These are phyloP conservation scores for Tolypocladium inflatum DNA, from an alignment of 2,329 filamentous ascomycete species.

Conservation along the genomic window DNA sequence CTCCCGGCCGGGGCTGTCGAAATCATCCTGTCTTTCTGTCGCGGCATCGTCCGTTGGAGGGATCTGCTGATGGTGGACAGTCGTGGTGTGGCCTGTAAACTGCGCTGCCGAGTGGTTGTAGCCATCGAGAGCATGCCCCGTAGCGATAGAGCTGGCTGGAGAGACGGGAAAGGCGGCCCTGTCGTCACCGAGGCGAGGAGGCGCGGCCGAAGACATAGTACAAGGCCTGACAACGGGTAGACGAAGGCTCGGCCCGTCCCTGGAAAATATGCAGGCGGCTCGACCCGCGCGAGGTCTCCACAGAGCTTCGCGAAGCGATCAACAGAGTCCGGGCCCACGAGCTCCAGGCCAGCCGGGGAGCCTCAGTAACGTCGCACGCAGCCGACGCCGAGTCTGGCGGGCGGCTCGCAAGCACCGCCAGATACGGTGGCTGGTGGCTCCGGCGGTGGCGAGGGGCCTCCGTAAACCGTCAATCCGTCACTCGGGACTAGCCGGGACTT, in stretches of 20 bases:
- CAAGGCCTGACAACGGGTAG: not conserved
- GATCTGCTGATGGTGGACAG: not conserved
- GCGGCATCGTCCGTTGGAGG: not conserved
- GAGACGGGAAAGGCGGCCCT: not conserved
- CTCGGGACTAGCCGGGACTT: not conserved
- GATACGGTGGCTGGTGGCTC: not conserved
- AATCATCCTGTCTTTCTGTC: not conserved
- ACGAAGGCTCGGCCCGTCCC: not conserved
- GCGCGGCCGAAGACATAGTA: not conserved
- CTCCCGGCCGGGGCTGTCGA: not conserved
- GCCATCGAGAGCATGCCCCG: not conserved
- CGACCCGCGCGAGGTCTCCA: not conserved
- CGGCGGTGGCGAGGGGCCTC: not conserved
- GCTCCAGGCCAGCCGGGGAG: not conserved
- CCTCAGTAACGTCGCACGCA: not conserved
- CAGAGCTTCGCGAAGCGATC: not conserved
- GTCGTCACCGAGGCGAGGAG: not conserved
- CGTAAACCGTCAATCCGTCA: not conserved
- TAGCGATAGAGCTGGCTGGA: not conserved
- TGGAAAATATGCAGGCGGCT: not conserved
- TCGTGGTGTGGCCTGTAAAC: not conserved
- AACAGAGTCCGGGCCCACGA: not conserved
- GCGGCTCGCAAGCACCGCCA: not conserved
- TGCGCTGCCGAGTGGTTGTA: not conserved
- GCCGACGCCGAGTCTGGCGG: not conserved